Base-by-base conservation (phyloP, 495 filamentous ascomycete species). In the Amphirosellinia nigrospora region DNA sequence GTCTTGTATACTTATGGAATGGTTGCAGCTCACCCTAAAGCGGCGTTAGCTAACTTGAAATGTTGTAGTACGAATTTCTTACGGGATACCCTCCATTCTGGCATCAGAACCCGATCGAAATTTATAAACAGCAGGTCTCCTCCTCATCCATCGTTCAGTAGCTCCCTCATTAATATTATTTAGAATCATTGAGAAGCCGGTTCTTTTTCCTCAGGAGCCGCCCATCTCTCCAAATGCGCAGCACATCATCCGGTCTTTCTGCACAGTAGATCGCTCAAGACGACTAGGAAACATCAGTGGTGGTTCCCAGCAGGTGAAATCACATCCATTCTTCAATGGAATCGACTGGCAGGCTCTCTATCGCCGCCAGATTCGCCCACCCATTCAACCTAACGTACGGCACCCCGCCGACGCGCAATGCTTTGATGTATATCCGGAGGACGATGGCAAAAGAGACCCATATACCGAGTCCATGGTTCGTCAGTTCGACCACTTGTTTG, bases 31-130 rank as follows among this genome's bases (percentile, higher is more conserved):
- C 32, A 4, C 55, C 55, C 55, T 36, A 36, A 21, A 58, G 19
- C 32, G 28, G 30, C 19, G n/a, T 36, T 58, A 9, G 55, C 55
- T 58, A 10, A 58, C 55, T 13, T 32, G 6, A 19, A 34, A 8
- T 34, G 28, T 36, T 58, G 30, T 21, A 58, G 65, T 98, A 96
- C 79, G 96, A 99, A 77, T 97, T 99, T 75, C 83, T 98, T 32
- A 94, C 96, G 4, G 96, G 96, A 43, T 96, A 97, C 74, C 96
- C 96, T 7, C 96, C 96, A 2, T 99, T 99, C 80, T 99, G 95
- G 92, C 93, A 97, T 77, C 89, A 93, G 62, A 97, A 96, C 73
- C 94, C 94, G 0, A 96, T 98, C 76, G 94, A 96, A 75, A 97
- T 98, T 66, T 98, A 98, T 82, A 94, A 97, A 81, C 90, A 93